phyloP scores from a whole-genome alignment of 148 eudicot genomes.

The Spergularia marina region DNA sequence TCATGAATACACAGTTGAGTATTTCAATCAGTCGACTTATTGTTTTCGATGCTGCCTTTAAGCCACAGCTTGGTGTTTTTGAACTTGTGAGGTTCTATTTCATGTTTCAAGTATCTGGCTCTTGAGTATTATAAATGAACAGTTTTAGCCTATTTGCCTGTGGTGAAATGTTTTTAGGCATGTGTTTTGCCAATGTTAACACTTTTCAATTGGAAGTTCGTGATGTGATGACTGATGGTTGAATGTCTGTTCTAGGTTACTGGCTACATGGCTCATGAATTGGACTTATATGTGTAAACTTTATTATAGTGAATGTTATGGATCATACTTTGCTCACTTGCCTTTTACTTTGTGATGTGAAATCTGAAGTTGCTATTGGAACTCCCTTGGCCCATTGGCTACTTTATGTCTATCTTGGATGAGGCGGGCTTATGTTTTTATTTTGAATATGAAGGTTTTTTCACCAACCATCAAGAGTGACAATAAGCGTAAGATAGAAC shows the following conservation, averaged over 20 bases:
- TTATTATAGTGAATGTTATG: background rate
- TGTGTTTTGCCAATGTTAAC: background rate
- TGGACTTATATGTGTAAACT: background rate
- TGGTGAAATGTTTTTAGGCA: background rate
- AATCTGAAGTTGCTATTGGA: background rate
- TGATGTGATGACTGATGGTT: background rate
- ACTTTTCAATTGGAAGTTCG: background rate
- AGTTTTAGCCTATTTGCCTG: background rate
- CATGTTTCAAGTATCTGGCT: background rate
- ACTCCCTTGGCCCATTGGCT: background rate
- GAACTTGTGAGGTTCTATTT: background rate
- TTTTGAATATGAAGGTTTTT: conserved; percentile 25
- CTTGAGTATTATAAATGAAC: background rate
- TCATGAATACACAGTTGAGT: background rate
- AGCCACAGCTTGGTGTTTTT: background rate
- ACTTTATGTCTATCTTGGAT: background rate
- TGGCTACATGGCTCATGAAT: background rate
- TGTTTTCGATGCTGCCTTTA: background rate
- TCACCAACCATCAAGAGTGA: conserved; percentile 42
- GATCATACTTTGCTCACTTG: background rate
- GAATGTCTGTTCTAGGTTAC: background rate
- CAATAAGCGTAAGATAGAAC: conserved; percentile 53
- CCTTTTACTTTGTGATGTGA: background rate
- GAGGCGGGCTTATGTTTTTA: conserved; percentile 4
- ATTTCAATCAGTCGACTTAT: background rate